These are phyloP conservation scores for Carex arenaria DNA, from an alignment of 202 grass and related monocot species.

Conservation along the genomic window DNA sequence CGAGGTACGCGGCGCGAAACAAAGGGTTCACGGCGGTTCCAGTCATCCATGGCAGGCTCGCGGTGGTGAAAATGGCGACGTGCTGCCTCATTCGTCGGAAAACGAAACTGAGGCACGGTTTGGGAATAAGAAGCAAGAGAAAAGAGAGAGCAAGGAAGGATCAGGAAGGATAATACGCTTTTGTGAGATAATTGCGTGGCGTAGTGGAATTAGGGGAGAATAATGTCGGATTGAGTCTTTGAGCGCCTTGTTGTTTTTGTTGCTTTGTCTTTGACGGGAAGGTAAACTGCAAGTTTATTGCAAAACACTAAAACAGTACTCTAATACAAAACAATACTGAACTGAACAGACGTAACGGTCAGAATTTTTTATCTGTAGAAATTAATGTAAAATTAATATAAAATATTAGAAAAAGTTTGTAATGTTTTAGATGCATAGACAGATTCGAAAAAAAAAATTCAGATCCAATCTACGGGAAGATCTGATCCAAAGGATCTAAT, in stretches of 20 bases:
- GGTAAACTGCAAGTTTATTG: background rate
- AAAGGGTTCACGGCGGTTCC: slow-evolving; percentile 89
- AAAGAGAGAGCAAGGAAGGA: background rate
- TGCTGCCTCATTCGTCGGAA: slow-evolving; percentile 28
- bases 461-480: too few species aligned
- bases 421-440: too few species aligned
- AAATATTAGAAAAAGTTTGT: too few species aligned
- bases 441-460: too few species aligned
- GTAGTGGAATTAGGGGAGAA: background rate
- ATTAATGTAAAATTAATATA: too few species aligned
- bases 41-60: slow-evolving; percentile 94
- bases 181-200: background rate
- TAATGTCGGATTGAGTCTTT: background rate
- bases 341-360: background rate
- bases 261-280: background rate
- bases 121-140: background rate
- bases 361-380: too few species aligned
- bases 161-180: background rate
- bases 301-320: background rate
- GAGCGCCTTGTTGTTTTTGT: background rate
- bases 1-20: slow-evolving; percentile 81
- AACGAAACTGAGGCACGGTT: background rate
- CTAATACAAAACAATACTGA: background rate
- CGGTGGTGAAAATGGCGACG: slow-evolving; percentile 83
- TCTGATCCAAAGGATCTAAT: too few species aligned